These are phyloP conservation scores for Aspergillus udagawae DNA, from an alignment of 2,329 filamentous ascomycete species.

Conservation along the genomic window DNA sequence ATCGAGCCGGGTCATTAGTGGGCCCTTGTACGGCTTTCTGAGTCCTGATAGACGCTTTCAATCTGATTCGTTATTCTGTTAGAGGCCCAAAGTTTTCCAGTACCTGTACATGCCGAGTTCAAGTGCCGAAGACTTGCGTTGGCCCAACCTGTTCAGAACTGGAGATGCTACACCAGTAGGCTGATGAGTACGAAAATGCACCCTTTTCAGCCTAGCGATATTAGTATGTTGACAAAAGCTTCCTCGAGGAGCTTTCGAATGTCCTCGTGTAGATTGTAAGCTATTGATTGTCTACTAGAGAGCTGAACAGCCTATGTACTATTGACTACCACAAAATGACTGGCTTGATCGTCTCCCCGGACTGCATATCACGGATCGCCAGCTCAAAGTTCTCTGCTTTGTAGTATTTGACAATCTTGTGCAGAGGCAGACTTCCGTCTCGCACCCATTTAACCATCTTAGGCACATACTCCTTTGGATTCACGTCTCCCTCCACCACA, in stretches of 20 bases:
- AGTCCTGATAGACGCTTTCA: too few species aligned
- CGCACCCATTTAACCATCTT: conserved; percentile 48
- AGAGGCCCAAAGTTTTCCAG: neutral
- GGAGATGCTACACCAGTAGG: too few species aligned
- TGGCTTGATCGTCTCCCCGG: conserved; percentile 27
- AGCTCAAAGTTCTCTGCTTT: conserved; percentile 27
- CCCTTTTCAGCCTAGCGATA: too few species aligned
- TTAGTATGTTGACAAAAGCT: too few species aligned
- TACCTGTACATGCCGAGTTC: neutral
- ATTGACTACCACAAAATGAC: conserved; percentile 23
- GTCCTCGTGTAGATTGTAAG: too few species aligned
- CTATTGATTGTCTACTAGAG: neutral
- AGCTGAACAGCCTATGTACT: neutral
- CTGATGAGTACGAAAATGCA: too few species aligned
- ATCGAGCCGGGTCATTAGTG: too few species aligned
- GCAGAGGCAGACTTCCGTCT: conserved; percentile 45
- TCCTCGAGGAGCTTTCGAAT: neutral
- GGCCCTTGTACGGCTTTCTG: too few species aligned
- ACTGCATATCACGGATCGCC: conserved; percentile 25
- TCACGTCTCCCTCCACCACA: conserved; percentile 45
- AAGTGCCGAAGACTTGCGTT: neutral
- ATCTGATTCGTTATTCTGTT: too few species aligned
- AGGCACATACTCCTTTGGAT: conserved; percentile 40
- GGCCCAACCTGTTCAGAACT: too few species aligned
- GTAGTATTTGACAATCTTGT: conserved; percentile 45